A percentile compares a stretch with the other conserved stretches of the same genome.
phyloP scores from a whole-genome alignment of 176 grass and related monocot genomes.

The Zoysia japonica region DNA sequence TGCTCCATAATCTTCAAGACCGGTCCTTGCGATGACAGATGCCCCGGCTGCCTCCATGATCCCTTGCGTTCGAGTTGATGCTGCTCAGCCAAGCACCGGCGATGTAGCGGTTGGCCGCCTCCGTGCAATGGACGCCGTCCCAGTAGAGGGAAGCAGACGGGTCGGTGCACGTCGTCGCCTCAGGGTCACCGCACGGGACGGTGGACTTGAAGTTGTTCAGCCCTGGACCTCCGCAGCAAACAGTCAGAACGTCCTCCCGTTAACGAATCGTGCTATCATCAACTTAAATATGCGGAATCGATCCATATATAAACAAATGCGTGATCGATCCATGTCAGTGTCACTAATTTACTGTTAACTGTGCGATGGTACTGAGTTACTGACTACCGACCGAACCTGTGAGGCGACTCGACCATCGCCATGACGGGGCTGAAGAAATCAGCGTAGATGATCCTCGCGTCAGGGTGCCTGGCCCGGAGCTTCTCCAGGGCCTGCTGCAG shows the following conservation, averaged over 20 bases:
- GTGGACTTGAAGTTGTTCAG: slow-evolving; percentile 32
- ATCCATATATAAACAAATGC: too few relatives aligned
- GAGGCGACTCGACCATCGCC: slow-evolving; percentile 23
- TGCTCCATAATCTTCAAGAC: background rate
- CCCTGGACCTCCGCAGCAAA: slow-evolving; percentile 43
- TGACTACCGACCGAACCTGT: background rate
- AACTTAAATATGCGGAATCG: too few relatives aligned
- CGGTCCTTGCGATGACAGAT: background rate
- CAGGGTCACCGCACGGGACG: background rate
- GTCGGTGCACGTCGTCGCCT: slow-evolving; percentile 6
- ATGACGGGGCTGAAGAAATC: slow-evolving; percentile 51
- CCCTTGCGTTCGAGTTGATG: background rate
- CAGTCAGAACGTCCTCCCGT: background rate
- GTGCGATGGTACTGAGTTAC: too few relatives aligned
- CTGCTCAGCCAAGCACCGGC: slow-evolving; percentile 35
- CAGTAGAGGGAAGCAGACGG: slow-evolving; percentile 34
- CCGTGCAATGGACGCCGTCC: slow-evolving; percentile 54
- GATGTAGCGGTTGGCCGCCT: slow-evolving; percentile 38
- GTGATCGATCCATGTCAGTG: too few relatives aligned
- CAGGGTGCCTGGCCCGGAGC: slow-evolving; percentile 41
- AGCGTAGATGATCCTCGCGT: slow-evolving; percentile 43
- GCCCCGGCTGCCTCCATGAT: too few relatives aligned
- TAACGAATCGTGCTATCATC: too few relatives aligned
- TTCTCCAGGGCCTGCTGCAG: background rate
- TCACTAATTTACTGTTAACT: too few relatives aligned